Base-by-base conservation (phyloP, 2,329 filamentous ascomycete species). In the Neophaeococcomyces mojaviensis region DNA sequence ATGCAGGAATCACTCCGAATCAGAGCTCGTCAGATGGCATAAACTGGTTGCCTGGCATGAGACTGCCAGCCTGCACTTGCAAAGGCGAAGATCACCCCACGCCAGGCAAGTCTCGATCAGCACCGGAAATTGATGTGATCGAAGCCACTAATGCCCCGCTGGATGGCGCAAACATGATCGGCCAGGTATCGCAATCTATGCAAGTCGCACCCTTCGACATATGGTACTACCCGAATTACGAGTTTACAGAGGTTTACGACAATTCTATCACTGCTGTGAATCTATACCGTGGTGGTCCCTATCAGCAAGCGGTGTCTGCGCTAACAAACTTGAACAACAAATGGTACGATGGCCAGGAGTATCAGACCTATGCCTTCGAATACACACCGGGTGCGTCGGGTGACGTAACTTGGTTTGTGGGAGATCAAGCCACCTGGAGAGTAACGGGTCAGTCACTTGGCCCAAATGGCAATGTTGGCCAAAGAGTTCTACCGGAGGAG, bases 41-140 rank as follows among this genome's bases (percentile, higher is more conserved):
- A 40, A 85, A 72, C 59, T 80, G 65, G 53, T 69, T 86, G 1
- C 83, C 82, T 9, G 82, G 83, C 19, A 85, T 86, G 81, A 73
- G 76, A 53, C 64, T 86, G 12, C 82, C 82, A 5, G 79, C 79
- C 8, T 86, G 82, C 59, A 81, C 81, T 6, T 86, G 82, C 62
- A 61, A 63, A 6, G 72, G 71, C 13, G 70, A 78, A 54, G 81
- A 85, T 55, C 82, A 86, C 58, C 82, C 82, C 3, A 77, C 66
- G 18, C 76, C 76, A 6, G 82, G 82, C 12, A 78, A 69, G 39
- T 82, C 81, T 41, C 75, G 82, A 19, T 78, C 77, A 48, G 78
- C 81, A 1, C 82, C 83, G 0, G 82, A 86, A 68, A 84, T 86
- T 50, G 82, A 86, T 72, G 80, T 75, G 10, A 67, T 86, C 34